Conservation (phyloP, 1,284 basidiomycete species). For the Vanrija sp. region DNA sequence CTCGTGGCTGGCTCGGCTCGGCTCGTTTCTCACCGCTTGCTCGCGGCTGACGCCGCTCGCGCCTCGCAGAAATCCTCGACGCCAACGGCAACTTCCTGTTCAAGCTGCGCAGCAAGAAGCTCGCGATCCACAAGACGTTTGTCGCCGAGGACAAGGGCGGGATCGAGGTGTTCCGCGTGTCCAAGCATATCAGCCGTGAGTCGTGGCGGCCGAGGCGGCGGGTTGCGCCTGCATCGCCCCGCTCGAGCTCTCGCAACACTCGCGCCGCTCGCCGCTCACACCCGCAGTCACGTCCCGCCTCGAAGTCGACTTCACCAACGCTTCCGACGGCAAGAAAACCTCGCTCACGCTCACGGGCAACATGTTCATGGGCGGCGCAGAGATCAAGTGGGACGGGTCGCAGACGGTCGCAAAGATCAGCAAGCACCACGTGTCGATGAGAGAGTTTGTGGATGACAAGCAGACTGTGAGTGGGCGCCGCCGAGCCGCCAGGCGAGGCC, state of each 20-base stretch:
- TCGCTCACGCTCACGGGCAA: conserved; percentile 33
- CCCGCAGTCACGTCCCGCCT: background rate
- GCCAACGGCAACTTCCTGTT: conserved; percentile 34
- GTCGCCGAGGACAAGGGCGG: conserved; percentile 31
- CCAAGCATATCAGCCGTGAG: conserved; percentile 34
- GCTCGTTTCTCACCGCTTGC: background rate
- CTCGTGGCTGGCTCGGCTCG: background rate
- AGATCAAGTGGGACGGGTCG: conserved; percentile 29
- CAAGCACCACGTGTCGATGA: conserved; percentile 32
- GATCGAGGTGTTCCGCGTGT: conserved; percentile 37
- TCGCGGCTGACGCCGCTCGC: background rate
- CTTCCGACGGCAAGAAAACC: conserved; percentile 20
- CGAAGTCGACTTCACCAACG: conserved; percentile 38
- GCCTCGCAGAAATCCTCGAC: conserved; percentile 38
- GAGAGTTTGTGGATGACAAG: conserved; percentile 36
- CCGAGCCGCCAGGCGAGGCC: background rate
- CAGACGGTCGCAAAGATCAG: conserved; percentile 37
- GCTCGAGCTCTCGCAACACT: background rate
- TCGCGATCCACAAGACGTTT: conserved; percentile 33
- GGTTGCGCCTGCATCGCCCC: background rate
- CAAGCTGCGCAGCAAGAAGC: conserved; percentile 34
- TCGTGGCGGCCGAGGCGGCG: background rate
- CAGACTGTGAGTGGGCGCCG: conserved; percentile 31
- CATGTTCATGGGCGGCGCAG: conserved; percentile 37
- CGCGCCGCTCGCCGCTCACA: too few species aligned